Evolutionary conservation across 208 protist genomes (phyloP).

Genomic region (Trichomonas gallinae): DNA sequence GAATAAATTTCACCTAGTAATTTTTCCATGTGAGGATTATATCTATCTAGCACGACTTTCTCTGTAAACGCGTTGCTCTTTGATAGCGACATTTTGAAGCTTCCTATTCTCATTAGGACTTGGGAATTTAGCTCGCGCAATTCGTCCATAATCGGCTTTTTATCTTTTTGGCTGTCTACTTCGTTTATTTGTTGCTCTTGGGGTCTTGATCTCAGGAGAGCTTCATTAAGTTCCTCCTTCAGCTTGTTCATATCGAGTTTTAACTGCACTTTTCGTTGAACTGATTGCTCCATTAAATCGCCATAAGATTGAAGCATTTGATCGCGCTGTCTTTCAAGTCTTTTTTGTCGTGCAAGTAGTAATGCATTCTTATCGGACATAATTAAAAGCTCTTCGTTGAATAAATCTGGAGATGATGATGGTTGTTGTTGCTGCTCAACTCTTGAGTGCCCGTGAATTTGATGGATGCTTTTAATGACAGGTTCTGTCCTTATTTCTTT

Average conservation of each 20-base stretch:
- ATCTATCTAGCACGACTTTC: not conserved
- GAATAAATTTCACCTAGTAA: not conserved
- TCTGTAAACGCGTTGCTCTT: not conserved
- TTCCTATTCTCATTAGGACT: not conserved
- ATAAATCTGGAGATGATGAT: not conserved
- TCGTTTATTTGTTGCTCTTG: not conserved
- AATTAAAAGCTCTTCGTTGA: not conserved
- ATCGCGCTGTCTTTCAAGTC: not conserved
- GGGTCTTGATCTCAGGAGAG: not conserved
- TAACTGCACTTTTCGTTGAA: not conserved
- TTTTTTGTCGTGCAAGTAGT: not conserved
- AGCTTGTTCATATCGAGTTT: not conserved
- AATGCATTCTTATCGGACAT: not conserved
- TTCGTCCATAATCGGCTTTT: constrained; percentile 2
- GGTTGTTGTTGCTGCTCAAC: not conserved
- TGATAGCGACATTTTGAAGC: not conserved
- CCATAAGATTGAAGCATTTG: not conserved
- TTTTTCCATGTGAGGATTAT: constrained; percentile 16
- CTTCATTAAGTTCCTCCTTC: not conserved
- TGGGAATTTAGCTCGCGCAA: not conserved
- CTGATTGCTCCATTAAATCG: not conserved
- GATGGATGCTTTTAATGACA: not conserved
- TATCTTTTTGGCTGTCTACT: not conserved
- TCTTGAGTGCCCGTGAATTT: not conserved
- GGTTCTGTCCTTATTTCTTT: not conserved